These are phyloP conservation scores for Didymella segeticola DNA, from an alignment of 2,329 filamentous ascomycete genomes.

Conservation along the genomic window DNA sequence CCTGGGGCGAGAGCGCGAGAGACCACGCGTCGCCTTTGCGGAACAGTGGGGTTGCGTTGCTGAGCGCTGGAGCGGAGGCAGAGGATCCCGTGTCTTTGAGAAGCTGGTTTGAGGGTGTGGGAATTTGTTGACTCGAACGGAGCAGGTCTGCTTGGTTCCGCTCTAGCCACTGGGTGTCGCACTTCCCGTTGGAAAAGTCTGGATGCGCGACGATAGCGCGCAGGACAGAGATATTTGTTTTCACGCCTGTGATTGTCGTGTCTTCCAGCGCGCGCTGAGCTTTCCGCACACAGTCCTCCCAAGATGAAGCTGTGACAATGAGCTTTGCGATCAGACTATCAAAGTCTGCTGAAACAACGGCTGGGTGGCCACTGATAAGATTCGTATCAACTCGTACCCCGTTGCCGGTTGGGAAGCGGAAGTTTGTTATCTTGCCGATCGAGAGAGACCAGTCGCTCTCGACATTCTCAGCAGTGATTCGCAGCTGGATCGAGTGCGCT, in stretches of 20 bases:
- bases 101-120: conserved; percentile 2
- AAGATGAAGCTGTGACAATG: conserved; percentile 62
- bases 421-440: conserved; percentile 64
- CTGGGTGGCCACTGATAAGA: conserved; percentile 51
- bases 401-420: conserved; percentile 63
- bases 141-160: conserved; percentile 54
- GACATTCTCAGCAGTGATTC: conserved; percentile 65
- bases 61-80: conserved; percentile 11
- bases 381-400: conserved; percentile 66
- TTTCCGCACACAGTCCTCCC: conserved; percentile 61
- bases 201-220: conserved; percentile 59
- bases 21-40: conserved; percentile 67
- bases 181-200: conserved; percentile 57
- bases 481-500: conserved; percentile 61
- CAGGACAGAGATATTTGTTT: conserved; percentile 64
- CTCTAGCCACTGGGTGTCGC: conserved; percentile 67
- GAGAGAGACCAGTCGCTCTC: conserved; percentile 62
- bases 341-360: conserved; percentile 62
- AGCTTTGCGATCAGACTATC: conserved; percentile 67
- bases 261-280: conserved; percentile 63
- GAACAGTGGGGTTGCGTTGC: conserved; percentile 55
- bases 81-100: not conserved
- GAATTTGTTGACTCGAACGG: conserved; percentile 24
- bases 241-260: conserved; percentile 62
- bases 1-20: conserved; percentile 53